These are phyloP conservation scores for Adenanthera pavonina DNA, from an alignment of 306 rosid genomes.

Conservation along the genomic window DNA sequence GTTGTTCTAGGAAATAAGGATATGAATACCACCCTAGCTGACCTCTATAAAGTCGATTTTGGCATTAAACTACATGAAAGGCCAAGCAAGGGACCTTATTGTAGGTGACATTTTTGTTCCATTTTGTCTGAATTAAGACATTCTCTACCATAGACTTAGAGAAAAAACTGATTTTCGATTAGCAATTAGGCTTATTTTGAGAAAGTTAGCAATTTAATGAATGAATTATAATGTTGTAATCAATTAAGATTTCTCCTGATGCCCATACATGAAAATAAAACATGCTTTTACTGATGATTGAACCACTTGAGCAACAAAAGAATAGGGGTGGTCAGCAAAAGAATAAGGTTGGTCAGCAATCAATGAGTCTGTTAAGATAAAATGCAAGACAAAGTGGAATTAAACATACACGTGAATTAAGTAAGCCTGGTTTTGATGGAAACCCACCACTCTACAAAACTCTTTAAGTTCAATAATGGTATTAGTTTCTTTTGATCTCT, in stretches of 20 bases:
- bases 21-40: constrained; percentile 34
- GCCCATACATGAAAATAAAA: neutral
- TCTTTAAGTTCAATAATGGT: neutral
- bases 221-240: too few relatives aligned
- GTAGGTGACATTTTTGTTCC: constrained; percentile 13
- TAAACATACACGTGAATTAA: constrained; percentile 31
- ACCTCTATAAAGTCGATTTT: constrained; percentile 43
- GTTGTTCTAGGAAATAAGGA: constrained; percentile 38
- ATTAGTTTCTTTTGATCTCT: too few relatives aligned
- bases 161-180: too few relatives aligned
- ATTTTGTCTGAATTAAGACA: constrained; percentile 36
- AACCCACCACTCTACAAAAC: constrained; percentile 19
- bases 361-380: constrained; percentile 26
- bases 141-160: neutral
- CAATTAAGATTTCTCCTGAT: neutral
- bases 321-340: too few relatives aligned
- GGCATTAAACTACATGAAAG: constrained; percentile 31
- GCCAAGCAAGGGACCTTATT: neutral
- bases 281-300: constrained; percentile 25
- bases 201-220: too few relatives aligned
- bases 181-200: too few relatives aligned
- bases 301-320: constrained; percentile 18
- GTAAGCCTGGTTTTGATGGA: constrained; percentile 20
- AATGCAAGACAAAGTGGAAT: constrained; percentile 31
- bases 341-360: neutral